Evolutionary conservation across 2,329 filamentous ascomycete species (phyloP).

Genomic region (Alternaria novae-zelandiae): DNA sequence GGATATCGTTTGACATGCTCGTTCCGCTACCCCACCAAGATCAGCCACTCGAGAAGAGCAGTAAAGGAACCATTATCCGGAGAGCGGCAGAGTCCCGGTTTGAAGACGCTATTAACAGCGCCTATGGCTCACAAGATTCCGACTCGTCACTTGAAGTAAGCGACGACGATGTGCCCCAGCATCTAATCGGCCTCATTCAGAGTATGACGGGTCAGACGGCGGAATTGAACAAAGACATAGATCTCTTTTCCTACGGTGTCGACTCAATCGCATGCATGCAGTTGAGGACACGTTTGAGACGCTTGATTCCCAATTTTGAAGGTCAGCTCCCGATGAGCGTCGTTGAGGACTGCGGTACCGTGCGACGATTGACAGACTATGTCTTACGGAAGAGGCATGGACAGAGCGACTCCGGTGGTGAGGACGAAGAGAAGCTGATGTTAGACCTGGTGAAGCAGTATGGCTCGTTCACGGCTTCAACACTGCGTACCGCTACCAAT

Average conservation of each 20-base stretch:
- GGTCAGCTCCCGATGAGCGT: slow-evolving; percentile 61
- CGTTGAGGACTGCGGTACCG: slow-evolving; percentile 65
- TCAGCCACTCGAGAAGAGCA: slow-evolving; percentile 62
- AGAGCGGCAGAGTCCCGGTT: slow-evolving; percentile 60
- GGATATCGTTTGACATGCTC: slow-evolving; percentile 60
- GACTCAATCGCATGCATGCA: slow-evolving; percentile 66
- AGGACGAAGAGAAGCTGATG: slow-evolving; percentile 54
- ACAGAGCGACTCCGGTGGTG: slow-evolving; percentile 31
- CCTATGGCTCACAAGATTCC: slow-evolving; percentile 50
- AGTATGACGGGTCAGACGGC: slow-evolving; percentile 29
- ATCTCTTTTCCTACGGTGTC: slow-evolving; percentile 65
- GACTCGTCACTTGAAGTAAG: slow-evolving; percentile 20
- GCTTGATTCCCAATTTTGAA: slow-evolving; percentile 44
- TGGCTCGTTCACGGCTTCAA: slow-evolving; percentile 48
- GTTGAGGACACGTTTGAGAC: slow-evolving; percentile 51
- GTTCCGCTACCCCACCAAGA: slow-evolving; percentile 51
- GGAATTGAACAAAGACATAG: slow-evolving; percentile 48
- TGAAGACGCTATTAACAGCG: slow-evolving; percentile 52
- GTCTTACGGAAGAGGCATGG: slow-evolving; percentile 51
- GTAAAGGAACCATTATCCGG: slow-evolving; percentile 67
- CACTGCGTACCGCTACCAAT: neutral
- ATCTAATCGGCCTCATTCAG: slow-evolving; percentile 29
- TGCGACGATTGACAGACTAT: slow-evolving; percentile 51
- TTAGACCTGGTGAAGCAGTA: slow-evolving; percentile 57
- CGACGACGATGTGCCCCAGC: slow-evolving; percentile 35